These are phyloP conservation scores for Neofusicoccum laricinum DNA, from an alignment of 2,329 filamentous ascomycete species.

Conservation along the genomic window DNA sequence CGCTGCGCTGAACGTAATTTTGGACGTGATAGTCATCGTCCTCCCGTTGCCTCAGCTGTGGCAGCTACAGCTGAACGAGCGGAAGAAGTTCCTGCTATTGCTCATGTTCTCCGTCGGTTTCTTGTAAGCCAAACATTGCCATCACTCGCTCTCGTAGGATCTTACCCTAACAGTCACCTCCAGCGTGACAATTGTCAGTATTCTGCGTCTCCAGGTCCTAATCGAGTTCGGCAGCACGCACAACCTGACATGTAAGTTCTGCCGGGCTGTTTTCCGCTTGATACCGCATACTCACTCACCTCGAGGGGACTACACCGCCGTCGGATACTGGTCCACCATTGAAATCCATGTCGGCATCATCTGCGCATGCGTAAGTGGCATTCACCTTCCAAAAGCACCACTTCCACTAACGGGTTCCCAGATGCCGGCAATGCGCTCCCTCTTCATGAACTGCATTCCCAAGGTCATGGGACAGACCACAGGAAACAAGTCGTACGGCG, in stretches of 20 bases:
- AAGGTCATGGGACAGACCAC: slow-evolving; percentile 12
- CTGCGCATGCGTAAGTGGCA: slow-evolving; percentile 37
- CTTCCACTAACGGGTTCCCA: background rate
- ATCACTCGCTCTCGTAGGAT: background rate
- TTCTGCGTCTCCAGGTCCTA: slow-evolving; percentile 43
- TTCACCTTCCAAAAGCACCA: too few relatives aligned
- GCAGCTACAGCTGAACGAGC: slow-evolving; percentile 28
- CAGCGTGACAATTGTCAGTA: slow-evolving; percentile 40
- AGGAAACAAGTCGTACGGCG: background rate
- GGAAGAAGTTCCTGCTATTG: slow-evolving; percentile 34
- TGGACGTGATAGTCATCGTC: slow-evolving; percentile 27
- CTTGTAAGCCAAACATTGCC: slow-evolving; percentile 23
- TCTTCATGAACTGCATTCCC: slow-evolving; percentile 9
- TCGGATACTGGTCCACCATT: slow-evolving; percentile 39
- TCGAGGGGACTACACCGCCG: slow-evolving; percentile 34
- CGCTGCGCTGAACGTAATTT: slow-evolving; percentile 31
- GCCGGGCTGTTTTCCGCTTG: background rate
- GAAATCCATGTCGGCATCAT: slow-evolving; percentile 40
- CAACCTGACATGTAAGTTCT: slow-evolving; percentile 35
- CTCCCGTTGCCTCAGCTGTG: slow-evolving; percentile 32
- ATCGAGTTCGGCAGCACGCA: slow-evolving; percentile 41
- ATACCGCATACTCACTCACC: background rate
- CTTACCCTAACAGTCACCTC: slow-evolving; percentile 15
- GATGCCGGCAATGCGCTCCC: slow-evolving; percentile 10
- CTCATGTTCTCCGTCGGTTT: slow-evolving; percentile 37